phyloP scores from a whole-genome alignment of 495 filamentous ascomycete genomes.

The Talaromyces borbonicus region DNA sequence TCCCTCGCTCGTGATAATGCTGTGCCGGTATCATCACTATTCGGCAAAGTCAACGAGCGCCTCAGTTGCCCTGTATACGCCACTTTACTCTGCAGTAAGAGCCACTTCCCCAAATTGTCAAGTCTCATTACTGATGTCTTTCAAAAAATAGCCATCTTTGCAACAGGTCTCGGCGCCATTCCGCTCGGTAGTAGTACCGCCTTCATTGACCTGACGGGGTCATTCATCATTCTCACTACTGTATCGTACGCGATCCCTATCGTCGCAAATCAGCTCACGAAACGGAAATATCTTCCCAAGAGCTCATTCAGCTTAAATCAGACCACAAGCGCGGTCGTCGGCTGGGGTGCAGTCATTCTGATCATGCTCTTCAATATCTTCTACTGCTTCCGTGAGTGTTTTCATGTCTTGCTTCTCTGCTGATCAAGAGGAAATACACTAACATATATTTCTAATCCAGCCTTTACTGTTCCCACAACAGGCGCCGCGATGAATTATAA shows the following conservation, averaged over 20 bases:
- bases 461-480: neutral
- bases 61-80: slow-evolving; percentile 52
- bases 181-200: slow-evolving; percentile 59
- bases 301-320: slow-evolving; percentile 61
- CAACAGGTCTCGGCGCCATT: slow-evolving; percentile 58
- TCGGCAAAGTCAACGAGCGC: slow-evolving; percentile 24
- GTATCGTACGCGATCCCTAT: slow-evolving; percentile 64
- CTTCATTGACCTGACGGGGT: slow-evolving; percentile 61
- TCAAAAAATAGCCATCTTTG: slow-evolving; percentile 36
- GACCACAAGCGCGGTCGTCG: slow-evolving; percentile 44
- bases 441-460: neutral
- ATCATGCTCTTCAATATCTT: slow-evolving; percentile 46
- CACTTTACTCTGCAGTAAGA: slow-evolving; percentile 29
- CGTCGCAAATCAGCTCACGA: slow-evolving; percentile 53
- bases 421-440: neutral
- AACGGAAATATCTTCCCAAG: slow-evolving; percentile 49
- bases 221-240: slow-evolving; percentile 65
- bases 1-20: slow-evolving; percentile 62
- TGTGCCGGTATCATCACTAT: slow-evolving; percentile 25
- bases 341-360: slow-evolving; percentile 44
- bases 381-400: slow-evolving; percentile 6
- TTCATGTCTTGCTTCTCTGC: neutral
- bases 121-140: neutral
- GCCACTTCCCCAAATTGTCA: neutral
- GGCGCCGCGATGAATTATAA: slow-evolving; percentile 4